phyloP scores from a whole-genome alignment of 352 stramenopile genomes.

The Saprolegnia parasitica region DNA sequence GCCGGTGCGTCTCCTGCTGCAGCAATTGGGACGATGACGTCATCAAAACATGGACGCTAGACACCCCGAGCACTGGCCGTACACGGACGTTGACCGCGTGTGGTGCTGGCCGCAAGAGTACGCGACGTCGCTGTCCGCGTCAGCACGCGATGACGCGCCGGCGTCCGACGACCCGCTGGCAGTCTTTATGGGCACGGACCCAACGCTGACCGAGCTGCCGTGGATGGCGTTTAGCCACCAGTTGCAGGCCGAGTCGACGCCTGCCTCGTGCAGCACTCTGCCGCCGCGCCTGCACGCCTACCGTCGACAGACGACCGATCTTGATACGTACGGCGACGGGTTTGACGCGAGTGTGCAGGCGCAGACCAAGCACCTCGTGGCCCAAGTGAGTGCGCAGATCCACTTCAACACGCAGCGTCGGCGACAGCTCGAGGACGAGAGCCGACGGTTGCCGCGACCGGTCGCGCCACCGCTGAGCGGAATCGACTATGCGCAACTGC shows the following conservation, averaged over 20 bases:
- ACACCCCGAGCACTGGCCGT: not conserved
- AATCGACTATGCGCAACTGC: conserved; percentile 7
- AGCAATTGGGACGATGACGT: not conserved
- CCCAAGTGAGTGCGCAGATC: conserved; percentile 47
- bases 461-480: not conserved
- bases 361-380: conserved; percentile 40
- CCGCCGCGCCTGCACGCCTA: not conserved
- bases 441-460: not conserved
- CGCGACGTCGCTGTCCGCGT: not conserved
- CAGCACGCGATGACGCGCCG: not conserved
- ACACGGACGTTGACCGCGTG: not conserved
- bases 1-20: not conserved
- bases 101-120: not conserved
- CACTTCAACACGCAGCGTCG: conserved; percentile 53
- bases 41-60: not conserved
- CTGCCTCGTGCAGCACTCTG: not conserved
- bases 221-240: not conserved
- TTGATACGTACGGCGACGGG: conserved; percentile 1
- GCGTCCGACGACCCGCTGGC: not conserved
- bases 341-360: conserved; percentile 32
- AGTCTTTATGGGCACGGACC: not conserved
- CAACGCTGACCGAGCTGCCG: not conserved
- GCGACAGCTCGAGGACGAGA: conserved; percentile 32
- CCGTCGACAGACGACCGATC: too few relatives aligned
- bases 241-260: not conserved